phyloP scores from a whole-genome alignment of 2,329 filamentous ascomycete species.

The Aureobasidium sp. region DNA sequence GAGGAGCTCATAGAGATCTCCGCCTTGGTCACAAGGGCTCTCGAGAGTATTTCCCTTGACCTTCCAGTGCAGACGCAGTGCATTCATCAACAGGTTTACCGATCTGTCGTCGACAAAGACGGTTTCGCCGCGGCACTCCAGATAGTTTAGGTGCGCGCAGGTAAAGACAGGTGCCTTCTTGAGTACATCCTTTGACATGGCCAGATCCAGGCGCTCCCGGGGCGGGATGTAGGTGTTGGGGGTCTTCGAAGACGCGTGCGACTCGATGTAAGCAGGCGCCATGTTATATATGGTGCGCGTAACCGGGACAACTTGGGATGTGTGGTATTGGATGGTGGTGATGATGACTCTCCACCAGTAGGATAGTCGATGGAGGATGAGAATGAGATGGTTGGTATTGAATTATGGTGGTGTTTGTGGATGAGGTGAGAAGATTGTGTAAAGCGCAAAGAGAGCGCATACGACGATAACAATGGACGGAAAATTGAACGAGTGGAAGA shows the following conservation, averaged over 20 bases:
- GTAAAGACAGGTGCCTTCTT: background rate
- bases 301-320: background rate
- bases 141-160: background rate
- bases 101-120: background rate
- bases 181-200: background rate
- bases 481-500: background rate
- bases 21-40: background rate
- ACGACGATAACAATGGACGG: background rate
- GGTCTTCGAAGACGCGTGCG: background rate
- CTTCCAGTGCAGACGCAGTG: conserved; percentile 1
- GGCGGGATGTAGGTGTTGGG: background rate
- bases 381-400: background rate
- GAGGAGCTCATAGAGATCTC: background rate
- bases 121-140: background rate
- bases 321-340: background rate
- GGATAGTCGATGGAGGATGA: too few species aligned
- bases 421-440: background rate
- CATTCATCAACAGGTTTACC: background rate
- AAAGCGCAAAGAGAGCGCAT: background rate
- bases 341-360: background rate
- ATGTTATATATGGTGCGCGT: background rate
- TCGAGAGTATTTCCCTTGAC: background rate
- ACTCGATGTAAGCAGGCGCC: background rate
- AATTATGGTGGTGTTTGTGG: background rate
- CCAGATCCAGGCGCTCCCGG: background rate